phyloP scores from a whole-genome alignment of 768 basidiomycete species.

The Boletus sp. region DNA sequence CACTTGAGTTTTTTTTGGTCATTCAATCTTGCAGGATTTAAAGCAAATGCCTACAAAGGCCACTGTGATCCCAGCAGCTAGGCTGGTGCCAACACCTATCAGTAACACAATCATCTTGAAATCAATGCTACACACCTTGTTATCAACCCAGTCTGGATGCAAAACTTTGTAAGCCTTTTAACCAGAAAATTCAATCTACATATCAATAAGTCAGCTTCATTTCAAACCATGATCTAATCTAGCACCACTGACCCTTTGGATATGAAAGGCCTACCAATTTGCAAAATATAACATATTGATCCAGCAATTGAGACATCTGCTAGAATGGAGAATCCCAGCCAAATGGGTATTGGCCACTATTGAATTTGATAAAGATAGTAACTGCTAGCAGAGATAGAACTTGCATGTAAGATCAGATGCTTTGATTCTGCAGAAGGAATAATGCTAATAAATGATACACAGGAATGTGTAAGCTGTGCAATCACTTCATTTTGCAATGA shows the following conservation, averaged over 20 bases:
- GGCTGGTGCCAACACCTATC: conserved; percentile 3
- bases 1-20: conserved; percentile 13
- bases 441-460: neutral
- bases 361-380: neutral
- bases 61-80: conserved; percentile 9
- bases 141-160: conserved; percentile 26
- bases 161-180: conserved; percentile 16
- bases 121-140: conserved; percentile 15
- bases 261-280: neutral
- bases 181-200: conserved; percentile 17
- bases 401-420: neutral
- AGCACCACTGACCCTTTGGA: conserved; percentile 10
- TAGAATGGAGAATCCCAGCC: conserved; percentile 21
- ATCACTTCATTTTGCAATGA: neutral
- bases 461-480: neutral
- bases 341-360: conserved; percentile 22
- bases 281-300: conserved; percentile 17
- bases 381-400: neutral
- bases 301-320: conserved; percentile 23
- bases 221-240: neutral
- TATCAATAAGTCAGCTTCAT: neutral
- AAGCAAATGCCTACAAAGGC: conserved; percentile 17
- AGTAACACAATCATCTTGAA: neutral
- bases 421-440: neutral
- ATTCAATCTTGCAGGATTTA: neutral